Evolutionary conservation across 73 alveolate species (phyloP).

Genomic region (Durusdinium trenchii): DNA sequence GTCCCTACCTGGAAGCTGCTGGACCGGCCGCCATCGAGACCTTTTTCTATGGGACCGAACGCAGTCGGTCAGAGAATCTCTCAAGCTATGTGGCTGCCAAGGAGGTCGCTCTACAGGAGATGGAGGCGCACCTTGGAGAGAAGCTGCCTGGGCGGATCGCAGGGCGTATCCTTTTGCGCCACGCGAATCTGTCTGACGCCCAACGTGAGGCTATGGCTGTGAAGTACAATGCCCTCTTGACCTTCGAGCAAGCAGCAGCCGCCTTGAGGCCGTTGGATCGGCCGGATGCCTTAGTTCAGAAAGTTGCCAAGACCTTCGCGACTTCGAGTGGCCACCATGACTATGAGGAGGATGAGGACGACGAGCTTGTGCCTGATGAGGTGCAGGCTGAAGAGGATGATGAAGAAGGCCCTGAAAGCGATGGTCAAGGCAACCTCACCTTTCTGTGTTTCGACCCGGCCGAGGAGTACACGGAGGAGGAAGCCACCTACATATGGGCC

Average conservation of each 20-base stretch:
- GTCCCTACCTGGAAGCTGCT: background rate
- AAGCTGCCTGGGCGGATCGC: background rate
- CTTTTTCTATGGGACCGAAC: background rate
- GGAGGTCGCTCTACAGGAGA: background rate
- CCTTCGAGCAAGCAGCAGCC: background rate
- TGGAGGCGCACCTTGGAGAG: background rate
- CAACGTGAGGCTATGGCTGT: background rate
- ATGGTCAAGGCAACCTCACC: background rate
- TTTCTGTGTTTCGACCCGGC: background rate
- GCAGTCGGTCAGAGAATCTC: background rate
- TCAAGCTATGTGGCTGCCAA: background rate
- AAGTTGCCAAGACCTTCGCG: background rate
- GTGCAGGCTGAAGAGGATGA: background rate
- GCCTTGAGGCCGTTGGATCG: constrained; percentile 20
- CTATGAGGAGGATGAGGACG: background rate
- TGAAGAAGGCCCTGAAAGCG: background rate
- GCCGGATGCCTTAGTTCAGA: background rate
- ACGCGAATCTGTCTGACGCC: background rate
- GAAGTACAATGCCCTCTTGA: background rate
- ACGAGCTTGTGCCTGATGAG: background rate
- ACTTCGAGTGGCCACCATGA: background rate
- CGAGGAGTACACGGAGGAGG: background rate
- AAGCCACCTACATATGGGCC: background rate
- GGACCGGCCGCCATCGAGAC: background rate
- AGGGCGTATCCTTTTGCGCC: background rate